Evolutionary conservation across 2,329 filamentous ascomycete species (phyloP), one percentile per base, ranked within the genome.

Genomic region (Colletotrichum filicis): DNA sequence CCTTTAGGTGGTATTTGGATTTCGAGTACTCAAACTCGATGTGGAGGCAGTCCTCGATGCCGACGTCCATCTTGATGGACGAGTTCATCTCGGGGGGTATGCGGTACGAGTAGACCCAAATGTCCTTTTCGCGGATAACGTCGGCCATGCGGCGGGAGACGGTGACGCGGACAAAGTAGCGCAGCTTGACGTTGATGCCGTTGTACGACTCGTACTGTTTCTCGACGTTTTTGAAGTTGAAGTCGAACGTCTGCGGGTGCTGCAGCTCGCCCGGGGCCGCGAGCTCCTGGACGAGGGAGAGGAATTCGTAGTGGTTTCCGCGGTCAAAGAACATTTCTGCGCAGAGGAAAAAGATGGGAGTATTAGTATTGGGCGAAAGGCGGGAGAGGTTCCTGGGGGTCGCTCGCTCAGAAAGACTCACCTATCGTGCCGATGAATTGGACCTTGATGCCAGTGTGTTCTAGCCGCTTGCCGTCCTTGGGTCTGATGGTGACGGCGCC

Each of bases 201-300:
- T 98, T 97, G 89, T 99, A 99, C 76, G 95, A 98, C 86, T 99
- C 97, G 89, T 99, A 99, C 84, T 97, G 95, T 88, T 99, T 99
- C 90, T 99, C 97, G 79, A 99, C 95, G 84, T 98, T 99, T 85
- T 98, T 98, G 91, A 99, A 99, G 87, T 98, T 97, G 91, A 99
- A 99, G 77, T 97, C 95, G 84, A 98, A 98, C 61, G 95, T 98
- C 86, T 99, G 97, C 56, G 97, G 97, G 85, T 99, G 97, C 82
- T 98, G 97, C 71, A 99, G 93, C 87, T 99, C 97, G 83, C 97
- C 97, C 2, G 97, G 97, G 22, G 97, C 95, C 22, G 97, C 97
- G 53, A 99, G 92, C 85, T 99, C 97, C 85, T 98, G 97, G 79
- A 97, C 96, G 32, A 98, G 91, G 46, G 95, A 98, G 73, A 99